Conservation (phyloP, 805 yeast genomes). For the Kodamaea kakaduensis region DNA sequence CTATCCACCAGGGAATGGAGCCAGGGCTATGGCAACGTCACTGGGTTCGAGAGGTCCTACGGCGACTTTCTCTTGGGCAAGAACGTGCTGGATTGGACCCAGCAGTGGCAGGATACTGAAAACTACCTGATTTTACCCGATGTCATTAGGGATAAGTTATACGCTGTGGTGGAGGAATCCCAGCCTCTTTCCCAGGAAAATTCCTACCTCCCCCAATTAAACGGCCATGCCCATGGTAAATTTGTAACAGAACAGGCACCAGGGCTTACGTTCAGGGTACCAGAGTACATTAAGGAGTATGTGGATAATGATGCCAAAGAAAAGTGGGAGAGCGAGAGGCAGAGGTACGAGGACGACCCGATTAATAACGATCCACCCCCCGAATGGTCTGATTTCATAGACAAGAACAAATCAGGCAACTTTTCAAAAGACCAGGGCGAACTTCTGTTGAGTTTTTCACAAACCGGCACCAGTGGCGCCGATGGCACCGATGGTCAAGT, state of each 20-base stretch:
- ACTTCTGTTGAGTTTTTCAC: slow-evolving; percentile 17
- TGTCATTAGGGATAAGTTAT: slow-evolving; percentile 35
- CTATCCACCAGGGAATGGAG: slow-evolving; percentile 42
- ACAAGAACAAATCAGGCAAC: slow-evolving; percentile 23
- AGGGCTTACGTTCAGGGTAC: slow-evolving; percentile 22
- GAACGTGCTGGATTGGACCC: slow-evolving; percentile 53
- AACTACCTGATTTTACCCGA: slow-evolving; percentile 59
- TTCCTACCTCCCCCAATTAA: slow-evolving; percentile 30
- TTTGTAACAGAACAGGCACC: slow-evolving; percentile 18
- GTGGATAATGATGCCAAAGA: slow-evolving; percentile 20
- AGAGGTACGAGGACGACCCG: slow-evolving; percentile 26
- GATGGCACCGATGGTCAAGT: slow-evolving; percentile 11
- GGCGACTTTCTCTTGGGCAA: slow-evolving; percentile 48
- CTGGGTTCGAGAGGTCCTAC: slow-evolving; percentile 69
- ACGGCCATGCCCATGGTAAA: slow-evolving; percentile 34
- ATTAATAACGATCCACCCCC: slow-evolving; percentile 14
- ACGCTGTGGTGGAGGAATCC: slow-evolving; percentile 9
- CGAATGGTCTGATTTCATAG: slow-evolving; percentile 1
- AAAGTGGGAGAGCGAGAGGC: slow-evolving; percentile 23
- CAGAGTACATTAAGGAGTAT: slow-evolving; percentile 28
- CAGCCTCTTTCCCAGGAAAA: slow-evolving; percentile 10
- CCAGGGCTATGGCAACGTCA: slow-evolving; percentile 62
- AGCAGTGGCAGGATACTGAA: slow-evolving; percentile 50
- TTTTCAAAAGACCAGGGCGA: slow-evolving; percentile 25
- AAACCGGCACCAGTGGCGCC: slow-evolving; percentile 22